Evolutionary conservation across 140 eudicot species (phyloP), one percentile per base, ranked within the genome.

Genomic region (Anethum foeniculum): DNA sequence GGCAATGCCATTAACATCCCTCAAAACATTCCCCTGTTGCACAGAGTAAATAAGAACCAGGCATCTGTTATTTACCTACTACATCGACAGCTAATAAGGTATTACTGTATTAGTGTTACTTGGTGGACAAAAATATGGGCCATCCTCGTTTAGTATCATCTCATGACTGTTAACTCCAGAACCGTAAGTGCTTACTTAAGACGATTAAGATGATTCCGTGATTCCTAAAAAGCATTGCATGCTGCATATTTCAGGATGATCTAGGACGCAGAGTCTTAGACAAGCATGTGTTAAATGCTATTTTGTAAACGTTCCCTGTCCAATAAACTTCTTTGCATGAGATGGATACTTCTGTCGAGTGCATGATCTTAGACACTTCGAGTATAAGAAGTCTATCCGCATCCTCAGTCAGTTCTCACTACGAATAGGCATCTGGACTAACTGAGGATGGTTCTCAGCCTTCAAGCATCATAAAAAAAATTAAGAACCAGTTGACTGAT

Each of bases 351-450:
- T 92, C 11, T 79, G 86, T 80, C 93, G 90, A 78, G 90, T 81
- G 86, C 90, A 92, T 2, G 92, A 85, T 71, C 93, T 84, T 34
- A 94, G 83, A 80, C 98, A 90, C 83, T 90, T 95, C 84, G 89
- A 92, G 86, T 92, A 90, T 28, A 97, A 95, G 84, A 95, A 92
- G 81, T 95, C 97, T 41, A 95, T 92, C 97, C 93, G n/a, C n/a
- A 89, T 81, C 84, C 90, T 46, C 97, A 93, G 51, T 89, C 97
- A 0, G 82, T 85, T 91, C 99, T 86, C 36, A 92, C 92, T 58
- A 90, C 97, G 85, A 89, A 90, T 73, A 89, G 80, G 88, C 96
- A 92, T 82, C 93, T 87, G 25, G 97, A 89, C 3, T 85, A 72
- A 89, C 82, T 84, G 93, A 13, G 96, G 93, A 82, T 90, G 97